These are phyloP conservation scores for Diaporthe aspalathi DNA, from an alignment of 2,329 filamentous ascomycete species.

Conservation along the genomic window DNA sequence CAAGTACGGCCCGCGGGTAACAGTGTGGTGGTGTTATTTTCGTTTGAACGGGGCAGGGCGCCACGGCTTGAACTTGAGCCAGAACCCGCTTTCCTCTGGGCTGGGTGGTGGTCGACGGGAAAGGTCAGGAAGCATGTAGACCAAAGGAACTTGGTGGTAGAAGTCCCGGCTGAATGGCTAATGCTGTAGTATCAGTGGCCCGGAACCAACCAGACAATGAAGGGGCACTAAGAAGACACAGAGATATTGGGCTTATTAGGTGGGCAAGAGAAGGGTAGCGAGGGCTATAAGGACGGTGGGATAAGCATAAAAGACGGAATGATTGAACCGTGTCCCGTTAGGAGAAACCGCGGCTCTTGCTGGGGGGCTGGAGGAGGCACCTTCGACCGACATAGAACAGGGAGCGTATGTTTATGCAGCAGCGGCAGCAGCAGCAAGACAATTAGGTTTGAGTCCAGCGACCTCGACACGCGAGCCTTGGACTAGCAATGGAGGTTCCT, in stretches of 20 bases:
- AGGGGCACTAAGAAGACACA: conserved; percentile 40
- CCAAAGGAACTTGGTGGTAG: conserved; percentile 52
- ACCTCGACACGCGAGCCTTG: conserved; percentile 28
- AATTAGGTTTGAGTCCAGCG: background rate
- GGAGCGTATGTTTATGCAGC: conserved; percentile 17
- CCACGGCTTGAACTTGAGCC: conserved; percentile 49
- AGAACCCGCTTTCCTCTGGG: conserved; percentile 39
- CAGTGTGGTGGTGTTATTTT: conserved; percentile 42
- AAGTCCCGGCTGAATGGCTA: conserved; percentile 62
- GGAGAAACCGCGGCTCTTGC: conserved; percentile 16
- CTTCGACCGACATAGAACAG: conserved; percentile 6
- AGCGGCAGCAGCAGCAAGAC: background rate
- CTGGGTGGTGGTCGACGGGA: conserved; percentile 44
- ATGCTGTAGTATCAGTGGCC: conserved; percentile 56
- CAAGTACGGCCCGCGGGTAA: conserved; percentile 51
- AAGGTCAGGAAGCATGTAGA: conserved; percentile 50
- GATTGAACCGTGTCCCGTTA: conserved; percentile 11
- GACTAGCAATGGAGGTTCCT: conserved; percentile 25
- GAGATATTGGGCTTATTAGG: conserved; percentile 21
- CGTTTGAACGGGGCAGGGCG: conserved; percentile 35
- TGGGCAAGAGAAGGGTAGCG: conserved; percentile 28
- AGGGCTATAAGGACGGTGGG: conserved; percentile 16
- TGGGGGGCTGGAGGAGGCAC: conserved; percentile 10
- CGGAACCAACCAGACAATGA: conserved; percentile 51
- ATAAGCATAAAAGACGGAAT: conserved; percentile 32